Conservation (phyloP, 257 asterid species). For the Penstemon newberryi region DNA sequence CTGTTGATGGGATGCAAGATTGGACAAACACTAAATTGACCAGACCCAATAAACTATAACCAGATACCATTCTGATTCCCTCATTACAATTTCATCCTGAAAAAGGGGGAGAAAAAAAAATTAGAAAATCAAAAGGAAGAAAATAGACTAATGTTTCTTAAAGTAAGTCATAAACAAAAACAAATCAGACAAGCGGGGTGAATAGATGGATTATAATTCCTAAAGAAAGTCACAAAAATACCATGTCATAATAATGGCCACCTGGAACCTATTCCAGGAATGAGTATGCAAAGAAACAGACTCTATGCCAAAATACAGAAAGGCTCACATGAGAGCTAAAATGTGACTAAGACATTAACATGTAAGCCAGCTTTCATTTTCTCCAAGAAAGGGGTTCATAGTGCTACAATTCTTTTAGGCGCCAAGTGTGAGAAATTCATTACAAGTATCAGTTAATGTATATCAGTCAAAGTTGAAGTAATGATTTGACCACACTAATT, state of each 20-base stretch:
- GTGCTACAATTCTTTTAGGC: background rate
- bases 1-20: conserved; percentile 19
- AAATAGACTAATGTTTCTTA: background rate
- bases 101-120: background rate
- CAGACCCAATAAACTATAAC: conserved; percentile 27
- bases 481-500: too few species aligned
- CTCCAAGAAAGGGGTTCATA: background rate
- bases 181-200: too few species aligned
- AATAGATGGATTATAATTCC: too few species aligned
- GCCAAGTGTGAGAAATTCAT: conserved; percentile 3
- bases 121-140: conserved; percentile 11
- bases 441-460: background rate
- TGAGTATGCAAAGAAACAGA: too few species aligned
- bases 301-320: too few species aligned
- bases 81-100: conserved; percentile 31
- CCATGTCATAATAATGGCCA: too few species aligned
- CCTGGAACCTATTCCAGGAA: too few species aligned
- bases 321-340: background rate
- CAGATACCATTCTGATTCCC: conserved; percentile 25
- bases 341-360: background rate
- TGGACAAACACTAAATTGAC: conserved; percentile 11
- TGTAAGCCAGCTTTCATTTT: background rate
- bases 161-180: too few species aligned
- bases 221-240: too few species aligned
- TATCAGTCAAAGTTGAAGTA: too few species aligned